Evolutionary conservation across 1,284 basidiomycete genomes (phyloP).

Genomic region (Pascua guehoae): DNA sequence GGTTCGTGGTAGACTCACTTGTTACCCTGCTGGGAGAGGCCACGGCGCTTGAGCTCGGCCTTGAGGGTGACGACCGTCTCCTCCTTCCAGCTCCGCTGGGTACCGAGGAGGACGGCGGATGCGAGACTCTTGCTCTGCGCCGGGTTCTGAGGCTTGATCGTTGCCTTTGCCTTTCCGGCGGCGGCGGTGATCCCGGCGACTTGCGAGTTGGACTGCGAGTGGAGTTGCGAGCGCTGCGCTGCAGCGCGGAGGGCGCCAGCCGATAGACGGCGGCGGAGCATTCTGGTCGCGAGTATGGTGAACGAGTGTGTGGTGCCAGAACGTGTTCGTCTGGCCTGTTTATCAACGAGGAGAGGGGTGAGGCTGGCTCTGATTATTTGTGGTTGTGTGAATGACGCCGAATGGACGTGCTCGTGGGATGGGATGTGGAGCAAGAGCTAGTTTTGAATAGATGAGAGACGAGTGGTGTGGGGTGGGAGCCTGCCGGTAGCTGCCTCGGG

Average conservation of each 20-base stretch:
- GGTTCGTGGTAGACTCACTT: slow-evolving; percentile 30
- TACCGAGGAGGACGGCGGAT: slow-evolving; percentile 64
- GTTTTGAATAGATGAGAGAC: too few species aligned
- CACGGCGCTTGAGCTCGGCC: slow-evolving; percentile 62
- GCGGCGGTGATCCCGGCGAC: slow-evolving; percentile 15
- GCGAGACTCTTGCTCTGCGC: slow-evolving; percentile 51
- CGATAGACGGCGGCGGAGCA: slow-evolving; percentile 45
- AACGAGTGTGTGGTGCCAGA: background rate
- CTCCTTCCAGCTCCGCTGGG: slow-evolving; percentile 58
- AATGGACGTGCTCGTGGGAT: background rate
- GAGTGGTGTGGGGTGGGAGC: too few species aligned
- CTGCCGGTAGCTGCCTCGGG: too few species aligned
- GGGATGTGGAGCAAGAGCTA: too few species aligned
- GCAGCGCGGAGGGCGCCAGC: slow-evolving; percentile 35
- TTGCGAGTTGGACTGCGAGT: slow-evolving; percentile 4
- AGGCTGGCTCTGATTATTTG: background rate
- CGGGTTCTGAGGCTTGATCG: slow-evolving; percentile 12
- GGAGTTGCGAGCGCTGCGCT: slow-evolving; percentile 10
- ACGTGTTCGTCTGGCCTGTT: background rate
- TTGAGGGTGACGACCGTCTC: slow-evolving; percentile 61
- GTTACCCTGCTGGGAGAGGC: slow-evolving; percentile 60
- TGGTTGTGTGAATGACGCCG: background rate
- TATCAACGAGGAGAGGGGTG: background rate
- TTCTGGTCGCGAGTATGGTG: slow-evolving; percentile 22
- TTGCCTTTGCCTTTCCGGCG: slow-evolving; percentile 12